Percentiles rank a stretch among this genome's conserved stretches.
These are phyloP conservation scores for Solanum hybrid DNA, from an alignment of 305 asterid genomes.

Conservation along the genomic window DNA sequence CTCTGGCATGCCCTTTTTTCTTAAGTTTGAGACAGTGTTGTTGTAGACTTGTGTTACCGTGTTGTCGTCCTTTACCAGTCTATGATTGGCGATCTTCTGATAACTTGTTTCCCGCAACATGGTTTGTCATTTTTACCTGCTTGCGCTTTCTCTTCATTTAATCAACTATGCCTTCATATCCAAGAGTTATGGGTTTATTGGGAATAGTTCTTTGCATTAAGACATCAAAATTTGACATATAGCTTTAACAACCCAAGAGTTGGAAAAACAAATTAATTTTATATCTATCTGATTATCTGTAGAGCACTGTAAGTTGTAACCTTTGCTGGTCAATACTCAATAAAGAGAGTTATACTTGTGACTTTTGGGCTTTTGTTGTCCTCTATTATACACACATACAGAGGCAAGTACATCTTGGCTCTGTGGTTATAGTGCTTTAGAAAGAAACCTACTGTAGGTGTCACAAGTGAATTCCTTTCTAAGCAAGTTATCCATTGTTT, in stretches of 20 bases:
- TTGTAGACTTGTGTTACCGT: neutral
- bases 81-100: neutral
- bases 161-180: neutral
- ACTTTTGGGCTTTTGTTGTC: neutral
- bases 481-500: neutral
- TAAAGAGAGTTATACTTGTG: neutral
- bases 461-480: neutral
- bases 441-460: neutral
- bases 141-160: neutral
- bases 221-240: neutral
- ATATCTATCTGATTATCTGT: neutral
- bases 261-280: neutral
- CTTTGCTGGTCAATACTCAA: neutral
- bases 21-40: neutral
- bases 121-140: neutral
- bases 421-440: neutral
- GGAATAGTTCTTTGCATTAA: neutral
- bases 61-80: neutral
- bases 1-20: neutral
- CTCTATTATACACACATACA: neutral
- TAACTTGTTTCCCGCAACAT: neutral
- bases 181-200: neutral
- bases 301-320: neutral
- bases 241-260: neutral
- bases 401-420: neutral